Percentiles rank a stretch among this genome's conserved stretches.
Evolutionary conservation across 805 yeast species (phyloP).

Genomic region (Candida golubevii): DNA sequence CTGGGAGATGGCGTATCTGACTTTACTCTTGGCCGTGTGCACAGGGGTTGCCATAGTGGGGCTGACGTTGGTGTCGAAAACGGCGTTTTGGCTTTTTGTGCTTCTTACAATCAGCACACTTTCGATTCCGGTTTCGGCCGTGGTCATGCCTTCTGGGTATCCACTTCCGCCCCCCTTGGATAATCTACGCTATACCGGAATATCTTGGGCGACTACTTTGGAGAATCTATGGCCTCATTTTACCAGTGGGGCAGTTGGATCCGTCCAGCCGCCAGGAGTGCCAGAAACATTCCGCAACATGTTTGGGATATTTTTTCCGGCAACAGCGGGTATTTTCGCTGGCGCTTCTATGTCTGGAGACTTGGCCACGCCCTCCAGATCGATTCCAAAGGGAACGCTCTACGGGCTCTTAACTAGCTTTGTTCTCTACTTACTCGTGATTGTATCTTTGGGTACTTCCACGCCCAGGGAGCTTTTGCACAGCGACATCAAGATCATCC

Average conservation of each 20-base stretch:
- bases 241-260: constrained; percentile 91
- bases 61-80: constrained; percentile 71
- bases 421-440: constrained; percentile 70
- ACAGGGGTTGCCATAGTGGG: constrained; percentile 78
- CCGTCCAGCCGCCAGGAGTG: constrained; percentile 45
- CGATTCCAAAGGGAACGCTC: constrained; percentile 92
- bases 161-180: constrained; percentile 51
- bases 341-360: constrained; percentile 99
- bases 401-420: constrained; percentile 80
- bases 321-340: constrained; percentile 97
- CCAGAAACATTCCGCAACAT: constrained; percentile 76
- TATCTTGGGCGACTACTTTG: constrained; percentile 59
- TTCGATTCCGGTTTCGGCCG: constrained; percentile 75
- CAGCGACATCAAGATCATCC: constrained; percentile 79
- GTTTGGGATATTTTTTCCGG: constrained; percentile 96
- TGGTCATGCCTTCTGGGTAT: constrained; percentile 54
- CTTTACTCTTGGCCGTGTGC: constrained; percentile 64
- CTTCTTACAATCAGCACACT: constrained; percentile 66
- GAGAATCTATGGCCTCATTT: constrained; percentile 74
- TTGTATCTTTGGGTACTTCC: constrained; percentile 71
- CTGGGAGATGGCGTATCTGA: constrained; percentile 69
- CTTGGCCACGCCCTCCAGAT: constrained; percentile 73
- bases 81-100: constrained; percentile 72
- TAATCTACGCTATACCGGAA: constrained; percentile 58
- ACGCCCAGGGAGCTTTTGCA: constrained; percentile 77